Conservation (phyloP, 805 yeast species). For the Zygosaccharomyces pseudorouxii region DNA sequence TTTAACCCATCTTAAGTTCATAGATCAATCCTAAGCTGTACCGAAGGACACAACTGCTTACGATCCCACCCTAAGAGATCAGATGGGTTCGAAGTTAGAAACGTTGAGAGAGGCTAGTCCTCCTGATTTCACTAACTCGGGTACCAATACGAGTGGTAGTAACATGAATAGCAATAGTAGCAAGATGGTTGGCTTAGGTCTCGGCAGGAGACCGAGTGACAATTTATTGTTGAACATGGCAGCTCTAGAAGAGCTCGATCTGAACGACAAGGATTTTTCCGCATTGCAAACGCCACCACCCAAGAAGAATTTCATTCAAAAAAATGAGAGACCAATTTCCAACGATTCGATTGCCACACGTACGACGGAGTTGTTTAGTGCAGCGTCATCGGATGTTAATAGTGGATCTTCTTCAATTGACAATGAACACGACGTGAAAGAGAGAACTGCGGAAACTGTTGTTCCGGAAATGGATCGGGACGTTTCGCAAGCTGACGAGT, state of each 20-base stretch:
- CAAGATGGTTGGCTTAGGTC: constrained; percentile 27
- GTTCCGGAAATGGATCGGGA: not conserved
- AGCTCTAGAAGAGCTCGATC: constrained; percentile 7
- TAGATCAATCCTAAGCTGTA: too few relatives aligned
- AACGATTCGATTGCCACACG: constrained; percentile 31
- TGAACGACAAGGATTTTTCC: constrained; percentile 4
- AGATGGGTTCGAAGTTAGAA: constrained; percentile 8
- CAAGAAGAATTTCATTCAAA: constrained; percentile 17
- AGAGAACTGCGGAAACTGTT: constrained; percentile 1
- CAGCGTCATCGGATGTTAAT: constrained; percentile 26
- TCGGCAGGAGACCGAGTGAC: constrained; percentile 34
- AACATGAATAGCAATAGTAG: constrained; percentile 14
- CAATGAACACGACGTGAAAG: constrained; percentile 20
- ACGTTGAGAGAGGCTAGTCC: constrained; percentile 13
- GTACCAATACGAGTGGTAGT: constrained; percentile 7
- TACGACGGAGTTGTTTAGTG: constrained; percentile 29
- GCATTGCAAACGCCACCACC: constrained; percentile 23
- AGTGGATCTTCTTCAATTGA: constrained; percentile 30
- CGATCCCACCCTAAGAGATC: constrained; percentile 1
- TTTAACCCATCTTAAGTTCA: not conserved
- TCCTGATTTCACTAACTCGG: constrained; percentile 3
- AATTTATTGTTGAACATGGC: constrained; percentile 25
- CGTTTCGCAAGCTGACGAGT: constrained; percentile 2
- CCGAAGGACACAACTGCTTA: not conserved
- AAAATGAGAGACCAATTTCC: constrained; percentile 29